Percentiles rank a stretch among this genome's conserved stretches.
Evolutionary conservation across 257 asterid genomes (phyloP).

Genomic region (Salvia splendens): DNA sequence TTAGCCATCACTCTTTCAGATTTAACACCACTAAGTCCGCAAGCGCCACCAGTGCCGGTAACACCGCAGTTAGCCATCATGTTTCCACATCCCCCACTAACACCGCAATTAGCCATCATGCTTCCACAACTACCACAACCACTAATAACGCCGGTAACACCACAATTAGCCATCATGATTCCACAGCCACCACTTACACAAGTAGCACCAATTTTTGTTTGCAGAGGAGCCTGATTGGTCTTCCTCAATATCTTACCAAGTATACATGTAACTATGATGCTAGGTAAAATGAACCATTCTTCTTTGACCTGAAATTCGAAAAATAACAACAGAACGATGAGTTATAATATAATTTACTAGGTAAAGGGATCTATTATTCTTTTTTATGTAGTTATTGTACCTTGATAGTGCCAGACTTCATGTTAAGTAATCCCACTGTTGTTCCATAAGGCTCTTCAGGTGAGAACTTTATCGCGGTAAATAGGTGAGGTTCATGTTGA

Average conservation of each 20-base stretch:
- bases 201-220: constrained; percentile 27
- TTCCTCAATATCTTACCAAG: constrained; percentile 54
- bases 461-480: constrained; percentile 86
- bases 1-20: constrained; percentile 29
- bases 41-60: neutral
- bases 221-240: constrained; percentile 32
- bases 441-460: constrained; percentile 75
- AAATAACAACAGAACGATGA: constrained; percentile 17
- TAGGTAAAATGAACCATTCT: constrained; percentile 74
- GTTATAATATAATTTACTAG: constrained; percentile 1
- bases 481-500: constrained; percentile 49
- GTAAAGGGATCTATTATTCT: constrained; percentile 1
- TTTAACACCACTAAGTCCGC: neutral
- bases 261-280: constrained; percentile 52
- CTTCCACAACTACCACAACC: constrained; percentile 30
- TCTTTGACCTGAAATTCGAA: constrained; percentile 61
- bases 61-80: constrained; percentile 36
- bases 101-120: no score
- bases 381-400: constrained; percentile 38
- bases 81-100: constrained; percentile 33
- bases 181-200: constrained; percentile 34
- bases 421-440: constrained; percentile 69
- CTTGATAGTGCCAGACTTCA: constrained; percentile 62
- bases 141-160: neutral
- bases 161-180: no score